Conservation (phyloP, 192 early-diverging fungal species). For the Allomyces macrogynus region DNA sequence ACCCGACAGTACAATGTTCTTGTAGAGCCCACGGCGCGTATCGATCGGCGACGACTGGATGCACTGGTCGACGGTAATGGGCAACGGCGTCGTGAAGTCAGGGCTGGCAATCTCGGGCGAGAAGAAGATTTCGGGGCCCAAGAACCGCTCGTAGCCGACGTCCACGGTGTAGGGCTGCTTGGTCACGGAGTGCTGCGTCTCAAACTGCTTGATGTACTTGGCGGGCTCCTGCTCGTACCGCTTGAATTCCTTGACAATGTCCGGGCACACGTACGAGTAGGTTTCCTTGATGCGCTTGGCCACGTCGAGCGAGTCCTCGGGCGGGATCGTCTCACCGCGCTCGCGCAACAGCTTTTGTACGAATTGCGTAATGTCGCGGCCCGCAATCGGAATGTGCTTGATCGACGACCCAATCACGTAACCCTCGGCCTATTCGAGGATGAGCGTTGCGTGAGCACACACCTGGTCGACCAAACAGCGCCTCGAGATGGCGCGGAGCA, state of each 20-base stretch:
- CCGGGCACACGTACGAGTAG: constrained; percentile 88
- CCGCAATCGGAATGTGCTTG: constrained; percentile 97
- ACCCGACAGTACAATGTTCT: constrained; percentile 96
- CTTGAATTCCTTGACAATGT: constrained; percentile 92
- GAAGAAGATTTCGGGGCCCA: constrained; percentile 99
- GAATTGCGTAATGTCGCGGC: constrained; percentile 90
- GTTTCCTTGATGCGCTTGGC: constrained; percentile 93
- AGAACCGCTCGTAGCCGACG: constrained; percentile 94
- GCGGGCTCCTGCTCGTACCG: constrained; percentile 76
- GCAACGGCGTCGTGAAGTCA: constrained; percentile 87
- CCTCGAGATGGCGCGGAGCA: not conserved
- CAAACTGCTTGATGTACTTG: constrained; percentile 73
- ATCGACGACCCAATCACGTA: constrained; percentile 96
- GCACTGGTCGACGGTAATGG: constrained; percentile 86
- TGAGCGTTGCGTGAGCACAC: too few relatives aligned
- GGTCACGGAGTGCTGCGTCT: constrained; percentile 70
- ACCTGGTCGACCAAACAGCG: constrained; percentile 1
- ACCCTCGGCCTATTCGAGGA: constrained; percentile 58
- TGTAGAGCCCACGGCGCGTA: constrained; percentile 88
- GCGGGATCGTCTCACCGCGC: constrained; percentile 87
- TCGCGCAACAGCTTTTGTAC: constrained; percentile 95
- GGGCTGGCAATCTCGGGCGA: constrained; percentile 94
- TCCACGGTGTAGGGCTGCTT: constrained; percentile 73
- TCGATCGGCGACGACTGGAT: constrained; percentile 96
- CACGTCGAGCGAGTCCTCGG: constrained; percentile 85